Evolutionary conservation across 257 asterid species (phyloP), one percentile per base, ranked within the genome.

Genomic region (Fraxinus americana): DNA sequence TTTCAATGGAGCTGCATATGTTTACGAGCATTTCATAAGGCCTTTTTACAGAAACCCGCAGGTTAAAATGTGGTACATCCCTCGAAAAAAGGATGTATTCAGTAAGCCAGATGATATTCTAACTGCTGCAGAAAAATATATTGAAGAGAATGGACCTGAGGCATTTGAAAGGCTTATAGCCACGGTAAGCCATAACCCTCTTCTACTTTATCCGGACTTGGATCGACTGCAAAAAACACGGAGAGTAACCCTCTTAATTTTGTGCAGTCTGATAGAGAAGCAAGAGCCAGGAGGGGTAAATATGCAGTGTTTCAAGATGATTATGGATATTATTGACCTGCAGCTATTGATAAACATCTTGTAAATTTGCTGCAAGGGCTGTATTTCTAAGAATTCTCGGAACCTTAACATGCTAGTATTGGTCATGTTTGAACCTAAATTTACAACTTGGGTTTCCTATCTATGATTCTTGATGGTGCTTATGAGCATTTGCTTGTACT

Each of bases 1-100:
- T 48, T 92, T 92, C 89, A 94, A 92, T 35, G 98, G 98, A 67
- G 98, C 97, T 32, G 88, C 97, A 2, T 91, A 91, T 72, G 93
- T 94, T 4, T 94, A 94, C 19, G 90, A 91, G 85, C 81, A 87
- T 63, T 92, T 90, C 89, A 87, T 94, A 34, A 86, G 97, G 76
- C 96, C 97, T 9, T 92, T 92, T 77, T 92, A 91, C 82, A 86
- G 78, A 65, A 91, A 94, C 74, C 97, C 97, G 23, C 92, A 86
- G 63, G 83, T 94, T 30, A 88, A 87, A 73, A 80, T 94, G 72
- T 92, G 97, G 94, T 92, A 94, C 48, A 72, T 89, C 11, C 97
- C 97, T 19, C 48, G 84, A 39, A 87, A 85, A 57, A 94, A 87
- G 71, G 91, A 87, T 30, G 74, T 83, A 19, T 94, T 92, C 79